These are phyloP conservation scores for Spirogloea muscicola DNA, from an alignment of 139 green algal genomes.

Conservation along the genomic window DNA sequence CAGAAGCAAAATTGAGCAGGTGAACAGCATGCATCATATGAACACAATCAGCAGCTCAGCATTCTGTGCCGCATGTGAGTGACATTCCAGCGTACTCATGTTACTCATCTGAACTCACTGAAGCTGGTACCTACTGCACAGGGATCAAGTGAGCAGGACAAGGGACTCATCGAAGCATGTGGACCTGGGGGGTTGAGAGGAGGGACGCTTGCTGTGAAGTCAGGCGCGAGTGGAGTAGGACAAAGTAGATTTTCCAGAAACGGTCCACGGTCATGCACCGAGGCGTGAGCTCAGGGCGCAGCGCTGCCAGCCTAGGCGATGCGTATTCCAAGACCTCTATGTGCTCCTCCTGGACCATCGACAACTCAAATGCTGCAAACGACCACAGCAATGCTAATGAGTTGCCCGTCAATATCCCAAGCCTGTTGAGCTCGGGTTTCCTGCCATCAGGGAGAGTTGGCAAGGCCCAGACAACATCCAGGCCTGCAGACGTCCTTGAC, in stretches of 20 bases:
- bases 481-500: too few relatives aligned
- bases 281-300: slow-evolving; percentile 32
- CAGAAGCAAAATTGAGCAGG: too few relatives aligned
- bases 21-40: too few relatives aligned
- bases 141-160: neutral
- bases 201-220: neutral
- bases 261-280: slow-evolving; percentile 24
- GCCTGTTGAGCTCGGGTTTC: too few relatives aligned
- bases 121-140: neutral
- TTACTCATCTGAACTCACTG: neutral
- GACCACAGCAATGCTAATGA: neutral
- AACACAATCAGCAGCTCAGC: neutral
- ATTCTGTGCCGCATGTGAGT: neutral
- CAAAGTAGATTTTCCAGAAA: slow-evolving; percentile 50
- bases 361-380: slow-evolving; percentile 35
- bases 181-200: slow-evolving; percentile 35
- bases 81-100: neutral
- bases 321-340: slow-evolving; percentile 15
- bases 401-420: too few relatives aligned
- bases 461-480: too few relatives aligned
- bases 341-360: slow-evolving; percentile 33
- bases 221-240: slow-evolving; percentile 36
- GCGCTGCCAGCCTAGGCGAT: slow-evolving; percentile 13
- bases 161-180: too few relatives aligned
- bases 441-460: too few relatives aligned